A percentile compares a stretch with the other conserved stretches of the same genome.
Evolutionary conservation across 2,329 filamentous ascomycete species (phyloP).

Genomic region (Lasiodiplodia hormozganensis): DNA sequence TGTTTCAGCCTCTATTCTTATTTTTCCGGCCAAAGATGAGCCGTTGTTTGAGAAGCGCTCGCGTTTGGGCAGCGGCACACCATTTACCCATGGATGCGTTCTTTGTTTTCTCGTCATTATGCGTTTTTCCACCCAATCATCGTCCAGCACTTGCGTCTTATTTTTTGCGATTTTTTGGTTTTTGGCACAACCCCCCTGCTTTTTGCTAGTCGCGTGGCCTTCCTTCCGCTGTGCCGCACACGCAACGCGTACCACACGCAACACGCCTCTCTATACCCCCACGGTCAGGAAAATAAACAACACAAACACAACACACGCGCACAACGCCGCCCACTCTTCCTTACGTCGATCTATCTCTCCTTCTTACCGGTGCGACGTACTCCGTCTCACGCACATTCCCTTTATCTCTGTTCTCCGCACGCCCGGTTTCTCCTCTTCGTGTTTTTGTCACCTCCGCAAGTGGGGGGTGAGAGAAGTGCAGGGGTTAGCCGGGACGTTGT

Average conservation of each 20-base stretch:
- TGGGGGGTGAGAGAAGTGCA: not conserved
- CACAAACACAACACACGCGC: not conserved
- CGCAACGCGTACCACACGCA: not conserved
- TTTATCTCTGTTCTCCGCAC: not conserved
- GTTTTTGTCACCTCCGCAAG: not conserved
- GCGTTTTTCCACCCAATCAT: not conserved
- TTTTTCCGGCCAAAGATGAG: not conserved
- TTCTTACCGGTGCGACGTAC: not conserved
- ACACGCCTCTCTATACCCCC: not conserved
- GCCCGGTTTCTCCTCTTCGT: not conserved
- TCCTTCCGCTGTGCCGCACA: not conserved
- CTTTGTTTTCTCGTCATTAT: not conserved
- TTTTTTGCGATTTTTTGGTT: not conserved
- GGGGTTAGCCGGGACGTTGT: no score
- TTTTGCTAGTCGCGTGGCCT: not conserved
- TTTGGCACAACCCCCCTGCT: not conserved
- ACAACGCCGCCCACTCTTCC: not conserved
- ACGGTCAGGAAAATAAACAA: not conserved
- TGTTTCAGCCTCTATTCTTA: not conserved
- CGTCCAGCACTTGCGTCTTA: not conserved
- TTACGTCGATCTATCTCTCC: not conserved
- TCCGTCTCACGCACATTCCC: not conserved
- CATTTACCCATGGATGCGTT: not conserved
- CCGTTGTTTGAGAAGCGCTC: not conserved
- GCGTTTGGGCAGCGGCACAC: not conserved